Conservation (phyloP, 1,139 yeast genomes). For the Taiozyma sp. region DNA sequence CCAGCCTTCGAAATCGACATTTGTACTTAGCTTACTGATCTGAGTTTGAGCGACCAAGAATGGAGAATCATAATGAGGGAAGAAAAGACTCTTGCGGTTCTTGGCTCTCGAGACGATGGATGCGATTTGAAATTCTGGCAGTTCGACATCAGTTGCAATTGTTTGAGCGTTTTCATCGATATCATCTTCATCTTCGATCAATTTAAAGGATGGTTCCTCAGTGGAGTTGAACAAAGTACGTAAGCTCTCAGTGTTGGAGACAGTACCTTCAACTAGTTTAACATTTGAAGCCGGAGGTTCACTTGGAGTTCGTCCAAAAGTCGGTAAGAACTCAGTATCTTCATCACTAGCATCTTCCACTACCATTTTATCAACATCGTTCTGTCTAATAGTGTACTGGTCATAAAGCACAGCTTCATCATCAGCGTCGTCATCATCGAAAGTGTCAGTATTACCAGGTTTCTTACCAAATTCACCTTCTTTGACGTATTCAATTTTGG, state of each 20-base stretch:
- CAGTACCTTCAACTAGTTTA: slow-evolving; percentile 23
- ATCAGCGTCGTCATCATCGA: slow-evolving; percentile 35
- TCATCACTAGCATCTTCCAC: slow-evolving; percentile 17
- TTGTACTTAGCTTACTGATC: slow-evolving; percentile 46
- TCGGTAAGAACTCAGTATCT: slow-evolving; percentile 50
- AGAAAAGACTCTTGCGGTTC: slow-evolving; percentile 59
- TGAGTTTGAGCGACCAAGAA: slow-evolving; percentile 83
- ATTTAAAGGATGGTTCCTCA: slow-evolving; percentile 29
- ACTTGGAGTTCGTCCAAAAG: slow-evolving; percentile 33
- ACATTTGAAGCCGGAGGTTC: slow-evolving; percentile 2
- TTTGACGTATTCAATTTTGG: slow-evolving; percentile 18
- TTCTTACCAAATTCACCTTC: slow-evolving; percentile 25
- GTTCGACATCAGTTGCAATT: slow-evolving; percentile 15
- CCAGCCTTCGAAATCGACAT: slow-evolving; percentile 48
- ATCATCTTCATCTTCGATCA: slow-evolving; percentile 32
- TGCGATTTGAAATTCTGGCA: slow-evolving; percentile 12
- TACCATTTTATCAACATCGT: slow-evolving; percentile 17
- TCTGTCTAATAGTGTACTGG: slow-evolving; percentile 1
- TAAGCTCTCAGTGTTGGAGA: slow-evolving; percentile 51
- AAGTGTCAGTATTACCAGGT: slow-evolving; percentile 8
- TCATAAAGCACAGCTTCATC: slow-evolving; percentile 2
- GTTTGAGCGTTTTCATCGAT: slow-evolving; percentile 28
- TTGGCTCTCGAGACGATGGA: slow-evolving; percentile 15
- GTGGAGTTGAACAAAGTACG: slow-evolving; percentile 60
- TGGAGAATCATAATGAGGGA: slow-evolving; percentile 81